Conservation (phyloP, 2,329 filamentous ascomycete species). For the Knoxdaviesia capensis region DNA sequence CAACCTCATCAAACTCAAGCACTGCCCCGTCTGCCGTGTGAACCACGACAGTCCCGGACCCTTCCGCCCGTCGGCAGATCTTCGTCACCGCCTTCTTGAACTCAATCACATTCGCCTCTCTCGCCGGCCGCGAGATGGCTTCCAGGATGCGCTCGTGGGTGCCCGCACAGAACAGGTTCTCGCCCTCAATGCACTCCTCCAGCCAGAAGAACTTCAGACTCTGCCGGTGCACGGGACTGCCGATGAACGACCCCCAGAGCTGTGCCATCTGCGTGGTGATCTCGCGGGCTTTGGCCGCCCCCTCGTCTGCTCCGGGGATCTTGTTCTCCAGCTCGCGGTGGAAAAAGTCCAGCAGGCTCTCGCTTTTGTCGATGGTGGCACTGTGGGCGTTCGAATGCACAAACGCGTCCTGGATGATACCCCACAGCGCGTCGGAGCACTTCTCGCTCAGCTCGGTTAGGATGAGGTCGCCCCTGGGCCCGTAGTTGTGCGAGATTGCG, state of each 20-base stretch:
- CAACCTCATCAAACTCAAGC: constrained; percentile 43
- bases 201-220: constrained; percentile 62
- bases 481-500: constrained; percentile 31
- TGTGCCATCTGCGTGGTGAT: constrained; percentile 33
- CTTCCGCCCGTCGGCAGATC: constrained; percentile 15
- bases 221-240: constrained; percentile 40
- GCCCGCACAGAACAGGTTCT: constrained; percentile 38
- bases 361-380: constrained; percentile 21
- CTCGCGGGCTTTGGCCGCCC: constrained; percentile 18
- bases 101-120: constrained; percentile 3
- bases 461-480: constrained; percentile 33
- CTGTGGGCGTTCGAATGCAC: constrained; percentile 38
- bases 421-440: constrained; percentile 40
- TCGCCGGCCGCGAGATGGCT: constrained; percentile 33
- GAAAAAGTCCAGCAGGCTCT: constrained; percentile 36
- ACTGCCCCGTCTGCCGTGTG: constrained; percentile 21
- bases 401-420: constrained; percentile 47
- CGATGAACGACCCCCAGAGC: constrained; percentile 53
- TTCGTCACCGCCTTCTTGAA: constrained; percentile 25
- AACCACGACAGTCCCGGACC: constrained; percentile 18
- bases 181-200: constrained; percentile 58
- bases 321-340: constrained; percentile 19
- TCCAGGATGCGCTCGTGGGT: constrained; percentile 39
- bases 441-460: constrained; percentile 21
- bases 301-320: constrained; percentile 22